A percentile compares a stretch with the other conserved stretches of the same genome.
Conservation (phyloP, 768 basidiomycete genomes). For the Pleurotus ostreatus region DNA sequence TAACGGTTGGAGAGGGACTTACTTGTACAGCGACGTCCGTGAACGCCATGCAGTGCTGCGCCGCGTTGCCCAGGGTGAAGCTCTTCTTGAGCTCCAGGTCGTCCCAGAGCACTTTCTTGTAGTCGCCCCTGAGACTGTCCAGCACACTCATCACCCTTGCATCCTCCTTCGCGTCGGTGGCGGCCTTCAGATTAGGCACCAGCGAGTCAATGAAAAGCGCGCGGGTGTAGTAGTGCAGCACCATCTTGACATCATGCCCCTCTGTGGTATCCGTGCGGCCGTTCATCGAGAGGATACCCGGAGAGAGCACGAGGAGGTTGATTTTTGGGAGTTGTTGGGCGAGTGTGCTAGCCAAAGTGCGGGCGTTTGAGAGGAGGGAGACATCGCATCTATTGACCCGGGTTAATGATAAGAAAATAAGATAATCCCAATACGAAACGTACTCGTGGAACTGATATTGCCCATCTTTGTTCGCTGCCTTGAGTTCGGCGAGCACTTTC, state of each 20-base stretch:
- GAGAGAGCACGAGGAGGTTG: slow-evolving; percentile 48
- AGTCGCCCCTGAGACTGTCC: slow-evolving; percentile 25
- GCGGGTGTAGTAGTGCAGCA: slow-evolving; percentile 47
- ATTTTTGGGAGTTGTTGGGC: slow-evolving; percentile 34
- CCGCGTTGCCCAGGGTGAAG: slow-evolving; percentile 32
- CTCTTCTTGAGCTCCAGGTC: slow-evolving; percentile 48
- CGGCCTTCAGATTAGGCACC: slow-evolving; percentile 37
- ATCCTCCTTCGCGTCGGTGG: slow-evolving; percentile 42
- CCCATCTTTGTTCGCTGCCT: slow-evolving; percentile 17
- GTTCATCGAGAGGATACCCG: slow-evolving; percentile 35
- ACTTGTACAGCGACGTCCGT: slow-evolving; percentile 56
- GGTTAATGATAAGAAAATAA: slow-evolving; percentile 29
- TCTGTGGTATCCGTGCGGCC: slow-evolving; percentile 40
- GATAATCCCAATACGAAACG: not conserved
- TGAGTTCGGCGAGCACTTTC: slow-evolving; percentile 35
- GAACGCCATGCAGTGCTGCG: slow-evolving; percentile 34
- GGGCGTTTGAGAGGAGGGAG: slow-evolving; percentile 48
- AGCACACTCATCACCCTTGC: slow-evolving; percentile 46
- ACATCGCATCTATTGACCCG: slow-evolving; percentile 44
- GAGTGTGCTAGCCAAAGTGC: slow-evolving; percentile 25
- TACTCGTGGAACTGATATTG: slow-evolving; percentile 5
- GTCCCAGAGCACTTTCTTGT: slow-evolving; percentile 35
- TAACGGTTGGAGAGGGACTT: not conserved
- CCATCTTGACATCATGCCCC: slow-evolving; percentile 40
- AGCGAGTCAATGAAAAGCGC: slow-evolving; percentile 48